Evolutionary conservation across 305 asterid genomes (phyloP), one percentile per base, ranked within the genome.

Genomic region (Salvia sclarea): DNA sequence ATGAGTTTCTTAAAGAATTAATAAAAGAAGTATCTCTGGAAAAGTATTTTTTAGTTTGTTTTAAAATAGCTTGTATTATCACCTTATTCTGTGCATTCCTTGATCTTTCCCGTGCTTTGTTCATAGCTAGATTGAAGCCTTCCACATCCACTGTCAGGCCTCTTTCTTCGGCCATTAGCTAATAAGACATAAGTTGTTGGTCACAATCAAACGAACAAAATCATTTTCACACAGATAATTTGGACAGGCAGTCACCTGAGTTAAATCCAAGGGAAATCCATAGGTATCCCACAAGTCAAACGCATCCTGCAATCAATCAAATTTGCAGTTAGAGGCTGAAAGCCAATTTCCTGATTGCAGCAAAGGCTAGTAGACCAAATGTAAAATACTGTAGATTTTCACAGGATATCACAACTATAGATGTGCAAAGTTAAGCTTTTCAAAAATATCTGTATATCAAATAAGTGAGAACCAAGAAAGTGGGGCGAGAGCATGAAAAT

Each of bases 151-250:
- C 99, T 31, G 88, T 61, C 83, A 95, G 61, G 45, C 96, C 93
- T 78, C 93, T 82, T 83, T 95, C 99, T 79, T 91, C 99, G 18
- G 98, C 99, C 99, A 95, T 95, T 67, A 95, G 75, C 96, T 93
- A 85, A 74, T 61, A 67, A 67, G 68, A 74, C 58, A 68, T 55
- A 75, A 59, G 54, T 58, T 50, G 67, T 62, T 21, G 76, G 67
- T 71, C 59, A 47, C 43, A 69, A 65, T 62, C 41, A 64, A 31
- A 53, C 54, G n/a, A 30, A 64, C 20, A 58, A 64, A 73, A 17
- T 30, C 64, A 65, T 14, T 63, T 31, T 17, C 45, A 8, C 16
- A 30, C 25, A 45, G 64, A 64, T 40, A 52, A 22, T 14, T 14
- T 58, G 50, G 68, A 40, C 54, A 59, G 33, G 47, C 55, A 54